Percentiles rank a stretch among this genome's conserved stretches.
These are phyloP conservation scores for Halocafeteria seosinensis DNA, from an alignment of 108 stramenopile genomes.

Conservation along the genomic window DNA sequence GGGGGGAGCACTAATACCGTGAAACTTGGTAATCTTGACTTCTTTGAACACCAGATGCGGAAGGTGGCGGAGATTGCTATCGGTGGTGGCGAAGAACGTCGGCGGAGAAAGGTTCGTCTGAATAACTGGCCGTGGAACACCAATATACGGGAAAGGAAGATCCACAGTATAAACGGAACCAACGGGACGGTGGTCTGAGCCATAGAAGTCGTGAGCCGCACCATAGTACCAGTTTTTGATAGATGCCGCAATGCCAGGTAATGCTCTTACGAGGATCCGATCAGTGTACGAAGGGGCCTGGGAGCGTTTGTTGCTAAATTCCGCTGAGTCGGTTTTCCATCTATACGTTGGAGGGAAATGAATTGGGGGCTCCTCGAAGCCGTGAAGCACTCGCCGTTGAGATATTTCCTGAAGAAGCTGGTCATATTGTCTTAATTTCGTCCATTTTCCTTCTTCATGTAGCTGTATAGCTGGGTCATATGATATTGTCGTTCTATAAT, in stretches of 20 bases:
- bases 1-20: background rate
- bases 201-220: slow-evolving; percentile 8
- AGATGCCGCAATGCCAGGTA: background rate
- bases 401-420: slow-evolving; percentile 4
- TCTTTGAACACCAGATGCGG: background rate
- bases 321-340: slow-evolving; percentile 3
- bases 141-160: background rate
- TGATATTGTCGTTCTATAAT: slow-evolving; percentile 20
- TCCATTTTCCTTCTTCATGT: background rate
- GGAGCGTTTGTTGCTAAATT: slow-evolving; percentile 6
- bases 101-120: background rate
- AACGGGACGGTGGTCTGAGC: slow-evolving; percentile 25
- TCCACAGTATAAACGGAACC: background rate
- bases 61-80: background rate
- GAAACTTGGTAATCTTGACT: background rate
- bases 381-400: slow-evolving; percentile 1
- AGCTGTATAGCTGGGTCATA: background rate
- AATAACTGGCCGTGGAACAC: background rate
- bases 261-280: slow-evolving; percentile 5
- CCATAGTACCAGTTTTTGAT: slow-evolving; percentile 2
- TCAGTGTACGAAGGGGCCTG: slow-evolving; percentile 23
- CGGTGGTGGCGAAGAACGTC: background rate
- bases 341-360: slow-evolving; percentile 23
- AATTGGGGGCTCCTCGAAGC: background rate
- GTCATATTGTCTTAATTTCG: background rate